Evolutionary conservation across 495 filamentous ascomycete genomes (phyloP), one percentile per base, ranked within the genome.

Genomic region (Penicillium diatomitis): DNA sequence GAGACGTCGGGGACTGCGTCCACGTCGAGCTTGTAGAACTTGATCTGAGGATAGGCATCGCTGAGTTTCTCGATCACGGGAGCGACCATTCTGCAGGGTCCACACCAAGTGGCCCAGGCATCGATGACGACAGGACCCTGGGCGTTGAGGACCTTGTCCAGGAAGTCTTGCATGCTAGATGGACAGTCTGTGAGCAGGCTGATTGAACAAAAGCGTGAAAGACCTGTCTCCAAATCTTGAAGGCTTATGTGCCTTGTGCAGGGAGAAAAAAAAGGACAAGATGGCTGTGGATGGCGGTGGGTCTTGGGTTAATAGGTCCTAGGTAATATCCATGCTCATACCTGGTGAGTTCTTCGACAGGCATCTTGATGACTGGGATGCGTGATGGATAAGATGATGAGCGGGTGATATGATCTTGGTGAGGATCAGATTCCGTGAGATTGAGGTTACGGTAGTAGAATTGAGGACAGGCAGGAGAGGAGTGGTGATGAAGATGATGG

Each of bases 21-120:
- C 50, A 95, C 87, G 66, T 95, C 87, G 57, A 96, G 60, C 75
- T 95, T 95, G 77, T 79, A 83, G 71, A 95, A 96, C 55, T 78
- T 72, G 49, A 79, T 77, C 31, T 71, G 60, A 44, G 73, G 31
- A 63, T 72, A 74, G 8, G 60, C 50, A 29, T 83, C 56, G 53
- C 81, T 76, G 66, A 61, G 83, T 74, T 79, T 70, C 35, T 79
- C 76, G 41, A 94, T 57, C 12, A 76, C 60, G 8, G 90, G 90
- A 6, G 87, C 79, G 57, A 96, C 87, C 45, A 76, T 69, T 69
- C 86, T 92, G 81, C 90, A 96, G 44, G 90, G 90, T 4, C 86
- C 87, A 72, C 90, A 96, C 90, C 90, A 95, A 34, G 71, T 79
- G 8, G 90, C 90, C 60, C 83, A 88, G 68, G 79, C 87, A 73